Conservation (phyloP, 306 rosid genomes). For the Pyrus pyrifolia region DNA sequence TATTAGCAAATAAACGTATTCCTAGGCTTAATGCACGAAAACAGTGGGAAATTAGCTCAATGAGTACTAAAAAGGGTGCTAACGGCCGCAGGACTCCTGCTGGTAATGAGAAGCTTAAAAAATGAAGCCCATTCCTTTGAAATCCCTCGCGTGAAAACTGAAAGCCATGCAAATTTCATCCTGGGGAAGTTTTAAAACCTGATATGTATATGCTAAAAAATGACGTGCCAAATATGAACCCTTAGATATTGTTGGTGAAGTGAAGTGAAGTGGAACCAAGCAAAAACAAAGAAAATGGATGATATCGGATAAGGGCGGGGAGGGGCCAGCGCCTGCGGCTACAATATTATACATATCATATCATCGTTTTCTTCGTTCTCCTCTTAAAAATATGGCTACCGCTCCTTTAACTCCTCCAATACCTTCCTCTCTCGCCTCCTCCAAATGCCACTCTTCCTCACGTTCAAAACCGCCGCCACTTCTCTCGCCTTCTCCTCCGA, state of each 20-base stretch:
- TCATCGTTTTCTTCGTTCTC: not conserved
- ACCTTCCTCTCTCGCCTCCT: conserved; percentile 21
- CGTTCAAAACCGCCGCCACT: conserved; percentile 24
- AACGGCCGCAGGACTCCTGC: no score
- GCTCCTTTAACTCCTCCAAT: conserved; percentile 6
- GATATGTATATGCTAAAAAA: no score
- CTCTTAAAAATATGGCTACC: conserved; percentile 30
- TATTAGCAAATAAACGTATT: no score
- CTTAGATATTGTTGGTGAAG: not conserved
- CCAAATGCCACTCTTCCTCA: not conserved
- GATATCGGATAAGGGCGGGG: not conserved
- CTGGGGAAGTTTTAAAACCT: no score
- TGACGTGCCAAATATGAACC: not conserved
- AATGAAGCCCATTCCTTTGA: no score
- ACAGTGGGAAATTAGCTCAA: no score
- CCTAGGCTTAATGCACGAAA: no score
- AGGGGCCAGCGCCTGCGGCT: not conserved
- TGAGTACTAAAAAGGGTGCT: no score
- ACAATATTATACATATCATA: not conserved
- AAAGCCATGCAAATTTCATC: no score
- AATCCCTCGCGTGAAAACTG: no score
- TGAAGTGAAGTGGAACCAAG: not conserved
- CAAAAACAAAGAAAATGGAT: not conserved
- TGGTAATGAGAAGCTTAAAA: no score
- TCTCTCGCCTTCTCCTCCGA: not conserved